Evolutionary conservation across 257 asterid species (phyloP).

Genomic region (Solanum dulcamara): DNA sequence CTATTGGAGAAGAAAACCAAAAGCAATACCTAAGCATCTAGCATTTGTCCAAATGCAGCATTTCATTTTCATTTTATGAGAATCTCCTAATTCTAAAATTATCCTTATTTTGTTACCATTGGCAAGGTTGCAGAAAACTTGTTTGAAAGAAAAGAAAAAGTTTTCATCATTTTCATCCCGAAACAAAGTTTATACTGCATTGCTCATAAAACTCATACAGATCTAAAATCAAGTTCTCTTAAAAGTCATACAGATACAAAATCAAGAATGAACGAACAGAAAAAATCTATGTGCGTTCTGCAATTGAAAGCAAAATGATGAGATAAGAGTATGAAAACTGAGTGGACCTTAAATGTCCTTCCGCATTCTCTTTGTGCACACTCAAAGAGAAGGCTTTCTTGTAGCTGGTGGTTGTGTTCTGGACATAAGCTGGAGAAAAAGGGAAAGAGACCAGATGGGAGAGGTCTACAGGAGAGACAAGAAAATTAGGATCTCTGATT

Average conservation of each 20-base stretch:
- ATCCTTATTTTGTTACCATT: neutral
- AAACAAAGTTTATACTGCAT: neutral
- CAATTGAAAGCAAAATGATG: neutral
- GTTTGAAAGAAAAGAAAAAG: too few species aligned
- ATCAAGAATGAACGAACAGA: neutral
- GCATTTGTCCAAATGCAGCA: neutral
- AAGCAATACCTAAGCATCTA: neutral
- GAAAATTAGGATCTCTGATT: neutral
- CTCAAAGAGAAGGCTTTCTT: neutral
- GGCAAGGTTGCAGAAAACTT: too few species aligned
- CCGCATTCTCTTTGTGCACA: neutral
- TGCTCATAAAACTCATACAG: too few species aligned
- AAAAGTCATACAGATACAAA: too few species aligned
- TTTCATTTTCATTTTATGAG: neutral
- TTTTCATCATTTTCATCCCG: too few species aligned
- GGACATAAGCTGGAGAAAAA: neutral
- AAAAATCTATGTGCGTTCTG: neutral
- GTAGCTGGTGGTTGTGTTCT: neutral
- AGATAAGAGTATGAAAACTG: neutral
- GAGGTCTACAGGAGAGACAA: neutral
- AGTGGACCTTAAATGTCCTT: neutral
- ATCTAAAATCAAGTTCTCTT: neutral
- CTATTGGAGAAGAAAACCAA: neutral
- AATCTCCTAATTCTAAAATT: neutral
- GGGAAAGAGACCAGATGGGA: neutral